A percentile compares a stretch with the other conserved stretches of the same genome.
These are phyloP conservation scores for Colletotrichum godetiae DNA, from an alignment of 2,329 filamentous ascomycete genomes.

Conservation along the genomic window DNA sequence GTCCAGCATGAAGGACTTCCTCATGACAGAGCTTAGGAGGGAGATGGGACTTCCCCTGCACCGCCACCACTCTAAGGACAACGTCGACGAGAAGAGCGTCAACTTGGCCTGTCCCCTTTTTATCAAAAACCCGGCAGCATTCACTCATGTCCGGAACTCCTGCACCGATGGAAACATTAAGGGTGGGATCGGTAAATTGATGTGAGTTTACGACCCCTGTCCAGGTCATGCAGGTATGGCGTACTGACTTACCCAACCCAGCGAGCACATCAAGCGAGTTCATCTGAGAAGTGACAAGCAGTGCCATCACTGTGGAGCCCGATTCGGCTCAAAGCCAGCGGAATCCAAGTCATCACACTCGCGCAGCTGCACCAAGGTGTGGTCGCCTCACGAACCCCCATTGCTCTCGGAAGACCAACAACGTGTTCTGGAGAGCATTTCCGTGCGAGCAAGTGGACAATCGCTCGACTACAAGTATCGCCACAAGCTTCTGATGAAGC, in stretches of 20 bases:
- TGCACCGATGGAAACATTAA: constrained; percentile 34
- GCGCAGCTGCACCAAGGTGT: constrained; percentile 23
- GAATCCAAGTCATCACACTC: constrained; percentile 33
- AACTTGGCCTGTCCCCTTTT: constrained; percentile 32
- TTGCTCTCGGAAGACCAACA: constrained; percentile 28
- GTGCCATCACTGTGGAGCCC: constrained; percentile 30
- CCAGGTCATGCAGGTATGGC: background rate
- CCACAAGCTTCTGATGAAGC: constrained; percentile 33
- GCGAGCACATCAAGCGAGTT: constrained; percentile 33
- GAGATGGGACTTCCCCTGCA: constrained; percentile 28
- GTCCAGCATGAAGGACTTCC: constrained; percentile 32
- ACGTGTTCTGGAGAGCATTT: constrained; percentile 27
- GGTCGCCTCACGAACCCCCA: constrained; percentile 26
- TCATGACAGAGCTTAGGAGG: constrained; percentile 31
- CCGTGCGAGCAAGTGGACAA: constrained; percentile 28
- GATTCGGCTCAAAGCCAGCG: constrained; percentile 28
- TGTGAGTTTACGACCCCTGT: constrained; percentile 10
- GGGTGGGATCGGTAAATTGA: constrained; percentile 33
- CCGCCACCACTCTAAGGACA: constrained; percentile 15
- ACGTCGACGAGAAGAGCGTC: constrained; percentile 32
- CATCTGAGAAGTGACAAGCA: constrained; percentile 34
- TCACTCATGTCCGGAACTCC: constrained; percentile 29
- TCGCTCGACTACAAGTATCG: constrained; percentile 33
- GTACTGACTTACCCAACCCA: constrained; percentile 8
- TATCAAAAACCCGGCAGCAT: constrained; percentile 28